A percentile compares a stretch with the other conserved stretches of the same genome.
Conservation (phyloP, 805 yeast genomes). For the Ogataea naganishii region DNA sequence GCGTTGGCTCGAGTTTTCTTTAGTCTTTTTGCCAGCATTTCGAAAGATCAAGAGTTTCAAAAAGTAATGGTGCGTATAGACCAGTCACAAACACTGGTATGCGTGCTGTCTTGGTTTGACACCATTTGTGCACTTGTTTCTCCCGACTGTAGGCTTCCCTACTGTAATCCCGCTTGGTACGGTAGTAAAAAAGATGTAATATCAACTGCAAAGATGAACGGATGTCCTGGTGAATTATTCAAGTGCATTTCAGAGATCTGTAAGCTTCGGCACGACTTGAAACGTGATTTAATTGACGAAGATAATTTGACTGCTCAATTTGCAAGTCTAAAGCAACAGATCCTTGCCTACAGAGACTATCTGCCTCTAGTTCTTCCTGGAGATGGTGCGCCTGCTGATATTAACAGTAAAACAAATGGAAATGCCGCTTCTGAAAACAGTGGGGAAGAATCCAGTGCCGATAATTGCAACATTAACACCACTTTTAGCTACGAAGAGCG, state of each 20-base stretch:
- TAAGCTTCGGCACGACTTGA: slow-evolving; percentile 21
- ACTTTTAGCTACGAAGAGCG: slow-evolving; percentile 27
- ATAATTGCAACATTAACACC: slow-evolving; percentile 1
- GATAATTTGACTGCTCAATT: slow-evolving; percentile 13
- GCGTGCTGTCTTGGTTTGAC: slow-evolving; percentile 53
- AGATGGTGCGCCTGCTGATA: background rate
- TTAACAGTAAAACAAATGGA: background rate
- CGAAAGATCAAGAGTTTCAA: slow-evolving; percentile 35
- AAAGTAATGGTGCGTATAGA: slow-evolving; percentile 32
- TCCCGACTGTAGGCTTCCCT: slow-evolving; percentile 49
- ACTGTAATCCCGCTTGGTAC: slow-evolving; percentile 44
- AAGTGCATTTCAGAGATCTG: slow-evolving; percentile 37
- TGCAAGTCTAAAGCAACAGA: slow-evolving; percentile 23
- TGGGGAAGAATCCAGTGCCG: background rate
- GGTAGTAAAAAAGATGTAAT: slow-evolving; percentile 33
- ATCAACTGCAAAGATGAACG: slow-evolving; percentile 47
- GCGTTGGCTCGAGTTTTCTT: slow-evolving; percentile 41
- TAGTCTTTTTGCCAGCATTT: slow-evolving; percentile 40
- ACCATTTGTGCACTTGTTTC: slow-evolving; percentile 48
- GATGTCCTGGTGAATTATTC: slow-evolving; percentile 54
- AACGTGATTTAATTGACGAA: slow-evolving; percentile 7
- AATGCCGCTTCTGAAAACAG: background rate
- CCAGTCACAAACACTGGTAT: slow-evolving; percentile 38
- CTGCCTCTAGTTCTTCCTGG: slow-evolving; percentile 21
- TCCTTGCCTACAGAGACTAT: slow-evolving; percentile 40